phyloP scores from a whole-genome alignment of 371 early-diverging fungal genomes.

The Blyttiomyces sp. region DNA sequence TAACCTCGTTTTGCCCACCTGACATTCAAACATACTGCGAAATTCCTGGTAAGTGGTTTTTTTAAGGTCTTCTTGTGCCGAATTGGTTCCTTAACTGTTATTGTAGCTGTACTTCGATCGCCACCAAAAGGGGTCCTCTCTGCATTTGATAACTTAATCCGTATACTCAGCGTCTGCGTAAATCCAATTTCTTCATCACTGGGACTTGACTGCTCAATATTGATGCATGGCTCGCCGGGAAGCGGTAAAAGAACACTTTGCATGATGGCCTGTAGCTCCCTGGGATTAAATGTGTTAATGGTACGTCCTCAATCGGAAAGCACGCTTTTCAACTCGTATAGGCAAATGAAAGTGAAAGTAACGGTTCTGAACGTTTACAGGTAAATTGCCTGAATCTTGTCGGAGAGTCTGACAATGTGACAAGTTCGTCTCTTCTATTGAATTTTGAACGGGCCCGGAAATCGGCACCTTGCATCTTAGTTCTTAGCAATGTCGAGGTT shows the following conservation, averaged over 20 bases:
- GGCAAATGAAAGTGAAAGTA: too few relatives aligned
- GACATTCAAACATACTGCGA: too few relatives aligned
- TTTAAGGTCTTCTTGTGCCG: too few relatives aligned
- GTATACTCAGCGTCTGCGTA: too few relatives aligned
- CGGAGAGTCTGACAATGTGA: conserved; percentile 77
- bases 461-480: conserved; percentile 75
- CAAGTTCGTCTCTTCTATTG: conserved; percentile 65
- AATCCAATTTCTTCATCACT: conserved; percentile 70
- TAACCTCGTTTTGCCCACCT: too few relatives aligned
- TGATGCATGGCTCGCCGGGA: conserved; percentile 82
- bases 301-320: conserved; percentile 8
- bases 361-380: too few relatives aligned
- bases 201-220: conserved; percentile 66
- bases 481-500: conserved; percentile 77
- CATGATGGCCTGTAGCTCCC: conserved; percentile 56
- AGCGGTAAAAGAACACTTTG: conserved; percentile 76
- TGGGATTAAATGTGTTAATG: conserved; percentile 70
- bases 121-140: conserved; percentile 38
- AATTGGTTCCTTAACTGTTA: too few relatives aligned
- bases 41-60: too few relatives aligned
- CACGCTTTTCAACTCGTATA: too few relatives aligned
- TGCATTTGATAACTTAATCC: not conserved
- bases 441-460: conserved; percentile 76
- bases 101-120: too few relatives aligned
- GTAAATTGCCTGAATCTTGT: conserved; percentile 72